Evolutionary conservation across 169 alveolate species (phyloP).

Genomic region (Eimeria necatrix): DNA sequence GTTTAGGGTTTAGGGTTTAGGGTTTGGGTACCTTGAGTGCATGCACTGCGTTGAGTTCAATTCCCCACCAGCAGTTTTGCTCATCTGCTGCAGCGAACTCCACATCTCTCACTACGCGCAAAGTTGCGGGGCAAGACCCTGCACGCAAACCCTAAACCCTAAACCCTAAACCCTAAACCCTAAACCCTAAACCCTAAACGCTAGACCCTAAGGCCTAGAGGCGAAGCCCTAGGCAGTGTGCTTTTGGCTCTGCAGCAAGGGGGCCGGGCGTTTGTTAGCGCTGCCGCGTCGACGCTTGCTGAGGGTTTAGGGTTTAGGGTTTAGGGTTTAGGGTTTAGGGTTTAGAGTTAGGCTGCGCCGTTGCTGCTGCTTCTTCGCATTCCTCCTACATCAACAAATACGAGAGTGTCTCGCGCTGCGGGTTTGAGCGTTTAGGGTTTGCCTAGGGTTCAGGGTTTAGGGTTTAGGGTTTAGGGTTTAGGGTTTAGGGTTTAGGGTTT

Average conservation of each 20-base stretch:
- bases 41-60: not conserved
- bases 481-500: not conserved
- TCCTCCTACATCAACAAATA: too few relatives aligned
- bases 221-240: too few relatives aligned
- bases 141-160: too few relatives aligned
- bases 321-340: not conserved
- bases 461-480: not conserved
- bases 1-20: not conserved
- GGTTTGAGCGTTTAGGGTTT: too few relatives aligned
- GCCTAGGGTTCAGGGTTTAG: too few relatives aligned
- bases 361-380: too few relatives aligned
- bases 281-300: too few relatives aligned
- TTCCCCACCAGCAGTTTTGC: conserved; percentile 13
- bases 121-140: conserved; percentile 17
- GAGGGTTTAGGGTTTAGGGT: not conserved
- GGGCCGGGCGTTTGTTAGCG: too few relatives aligned
- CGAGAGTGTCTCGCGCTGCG: too few relatives aligned
- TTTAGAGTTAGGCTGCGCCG: too few relatives aligned
- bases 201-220: too few relatives aligned
- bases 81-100: conserved; percentile 26
- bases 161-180: not conserved
- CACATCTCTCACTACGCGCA: conserved; percentile 15
- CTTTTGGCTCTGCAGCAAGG: too few relatives aligned
- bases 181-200: not conserved
- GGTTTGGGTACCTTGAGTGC: not conserved